phyloP scores from a whole-genome alignment of 305 asterid genomes.

The Plantago lanceolata region DNA sequence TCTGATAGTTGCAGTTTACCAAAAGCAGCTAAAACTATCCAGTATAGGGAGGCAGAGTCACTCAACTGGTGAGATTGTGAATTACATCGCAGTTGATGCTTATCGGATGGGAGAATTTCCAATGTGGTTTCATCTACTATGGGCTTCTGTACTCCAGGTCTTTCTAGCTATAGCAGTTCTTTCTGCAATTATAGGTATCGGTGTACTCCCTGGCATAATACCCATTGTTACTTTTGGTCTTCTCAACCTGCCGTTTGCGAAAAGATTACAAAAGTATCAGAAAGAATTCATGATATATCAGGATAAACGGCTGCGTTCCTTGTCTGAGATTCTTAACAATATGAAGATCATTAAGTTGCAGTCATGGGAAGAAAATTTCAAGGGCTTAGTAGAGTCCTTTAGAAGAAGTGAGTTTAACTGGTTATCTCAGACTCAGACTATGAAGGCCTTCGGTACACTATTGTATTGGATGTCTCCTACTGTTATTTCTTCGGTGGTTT shows the following conservation, averaged over 20 bases:
- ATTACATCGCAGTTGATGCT: constrained; percentile 74
- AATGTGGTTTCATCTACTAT: constrained; percentile 54
- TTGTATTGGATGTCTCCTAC: constrained; percentile 75
- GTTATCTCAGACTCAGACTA: constrained; percentile 46
- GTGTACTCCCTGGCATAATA: constrained; percentile 56
- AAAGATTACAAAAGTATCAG: constrained; percentile 55
- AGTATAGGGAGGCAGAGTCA: constrained; percentile 49
- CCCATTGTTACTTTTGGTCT: constrained; percentile 51
- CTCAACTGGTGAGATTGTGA: constrained; percentile 69
- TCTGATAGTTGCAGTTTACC: constrained; percentile 61
- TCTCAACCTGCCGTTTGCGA: constrained; percentile 62
- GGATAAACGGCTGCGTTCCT: constrained; percentile 55
- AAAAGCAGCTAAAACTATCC: constrained; percentile 64
- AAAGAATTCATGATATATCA: constrained; percentile 59
- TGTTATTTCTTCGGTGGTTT: constrained; percentile 50
- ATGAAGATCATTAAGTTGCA: constrained; percentile 76
- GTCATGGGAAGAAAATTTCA: constrained; percentile 71
- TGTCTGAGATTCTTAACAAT: constrained; percentile 63
- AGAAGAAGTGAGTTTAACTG: constrained; percentile 57
- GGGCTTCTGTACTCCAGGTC: constrained; percentile 50
- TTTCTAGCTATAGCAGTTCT: constrained; percentile 42
- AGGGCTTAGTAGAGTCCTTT: constrained; percentile 39
- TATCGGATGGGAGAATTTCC: constrained; percentile 74
- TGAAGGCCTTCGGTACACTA: constrained; percentile 32
- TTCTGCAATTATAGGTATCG: constrained; percentile 52